Percentiles rank a stretch among this genome's conserved stretches.
These are phyloP conservation scores for Colletotrichum horii DNA, from an alignment of 2,329 filamentous ascomycete species.

Conservation along the genomic window DNA sequence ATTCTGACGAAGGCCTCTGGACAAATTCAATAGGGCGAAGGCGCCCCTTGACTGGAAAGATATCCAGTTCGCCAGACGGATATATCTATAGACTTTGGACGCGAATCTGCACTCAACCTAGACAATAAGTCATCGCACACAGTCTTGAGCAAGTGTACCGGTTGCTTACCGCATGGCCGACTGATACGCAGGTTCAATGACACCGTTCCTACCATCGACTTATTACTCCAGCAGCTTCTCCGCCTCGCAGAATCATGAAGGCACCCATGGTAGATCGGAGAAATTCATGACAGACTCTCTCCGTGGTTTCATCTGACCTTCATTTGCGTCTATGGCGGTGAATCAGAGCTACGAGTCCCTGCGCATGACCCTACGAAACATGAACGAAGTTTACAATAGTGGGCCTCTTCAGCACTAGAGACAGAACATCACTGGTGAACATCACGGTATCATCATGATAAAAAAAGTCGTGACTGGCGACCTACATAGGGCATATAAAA, in stretches of 20 bases:
- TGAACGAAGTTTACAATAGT: neutral
- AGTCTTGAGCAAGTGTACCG: neutral
- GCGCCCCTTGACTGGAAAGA: neutral
- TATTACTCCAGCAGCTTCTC: accelerated
- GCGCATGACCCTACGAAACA: neutral
- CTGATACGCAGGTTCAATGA: neutral
- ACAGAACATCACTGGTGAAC: neutral
- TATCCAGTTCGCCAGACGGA: neutral
- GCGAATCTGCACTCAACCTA: neutral
- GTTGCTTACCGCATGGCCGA: neutral
- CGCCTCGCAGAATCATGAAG: neutral
- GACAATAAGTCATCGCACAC: neutral
- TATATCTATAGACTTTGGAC: neutral
- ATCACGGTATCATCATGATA: neutral
- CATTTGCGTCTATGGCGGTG: neutral
- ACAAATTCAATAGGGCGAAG: neutral
- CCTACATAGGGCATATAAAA: neutral
- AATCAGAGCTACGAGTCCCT: neutral
- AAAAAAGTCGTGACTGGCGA: neutral
- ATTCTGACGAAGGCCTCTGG: neutral
- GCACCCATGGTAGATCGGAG: accelerated
- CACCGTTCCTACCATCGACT: neutral
- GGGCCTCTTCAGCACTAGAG: neutral
- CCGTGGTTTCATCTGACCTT: neutral
- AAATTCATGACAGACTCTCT: neutral